Conservation (phyloP, 495 filamentous ascomycete species). For the Emericellopsis terricola region DNA sequence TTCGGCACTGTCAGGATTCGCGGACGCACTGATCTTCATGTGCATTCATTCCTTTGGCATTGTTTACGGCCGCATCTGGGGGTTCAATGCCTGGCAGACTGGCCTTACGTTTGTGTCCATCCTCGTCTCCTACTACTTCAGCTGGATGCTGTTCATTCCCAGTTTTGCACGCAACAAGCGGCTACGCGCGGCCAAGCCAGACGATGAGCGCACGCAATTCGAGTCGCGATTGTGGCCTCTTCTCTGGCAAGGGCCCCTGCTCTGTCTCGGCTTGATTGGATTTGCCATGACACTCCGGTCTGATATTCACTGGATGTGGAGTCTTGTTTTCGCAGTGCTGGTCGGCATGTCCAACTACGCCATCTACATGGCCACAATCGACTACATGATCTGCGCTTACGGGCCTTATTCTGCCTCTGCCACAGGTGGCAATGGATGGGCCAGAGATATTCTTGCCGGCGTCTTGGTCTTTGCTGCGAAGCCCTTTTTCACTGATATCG, state of each 20-base stretch:
- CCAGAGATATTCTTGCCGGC: slow-evolving; percentile 71
- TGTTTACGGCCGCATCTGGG: slow-evolving; percentile 49
- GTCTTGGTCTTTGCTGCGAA: slow-evolving; percentile 56
- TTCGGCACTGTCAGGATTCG: slow-evolving; percentile 57
- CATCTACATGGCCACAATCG: slow-evolving; percentile 68
- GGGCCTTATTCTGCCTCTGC: slow-evolving; percentile 64
- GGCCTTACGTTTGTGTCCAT: slow-evolving; percentile 49
- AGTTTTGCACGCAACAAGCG: slow-evolving; percentile 37
- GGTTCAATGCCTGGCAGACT: slow-evolving; percentile 32
- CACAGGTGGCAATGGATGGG: slow-evolving; percentile 51
- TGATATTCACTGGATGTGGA: slow-evolving; percentile 41
- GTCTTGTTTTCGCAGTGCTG: slow-evolving; percentile 36
- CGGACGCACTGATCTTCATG: slow-evolving; percentile 64
- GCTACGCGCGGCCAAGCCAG: slow-evolving; percentile 29
- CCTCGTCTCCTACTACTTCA: slow-evolving; percentile 44
- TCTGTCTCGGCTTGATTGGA: slow-evolving; percentile 49
- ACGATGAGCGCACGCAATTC: slow-evolving; percentile 42
- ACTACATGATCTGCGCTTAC: slow-evolving; percentile 74
- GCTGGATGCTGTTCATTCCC: slow-evolving; percentile 45
- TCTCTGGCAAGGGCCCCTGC: slow-evolving; percentile 43
- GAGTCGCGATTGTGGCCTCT: slow-evolving; percentile 37
- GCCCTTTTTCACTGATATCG: slow-evolving; percentile 51
- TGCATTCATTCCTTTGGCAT: slow-evolving; percentile 50
- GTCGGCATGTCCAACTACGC: slow-evolving; percentile 53
- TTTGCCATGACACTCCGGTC: slow-evolving; percentile 47